These are phyloP conservation scores for Albophoma yamanashiensis DNA, from an alignment of 2,329 filamentous ascomycete genomes.

Conservation along the genomic window DNA sequence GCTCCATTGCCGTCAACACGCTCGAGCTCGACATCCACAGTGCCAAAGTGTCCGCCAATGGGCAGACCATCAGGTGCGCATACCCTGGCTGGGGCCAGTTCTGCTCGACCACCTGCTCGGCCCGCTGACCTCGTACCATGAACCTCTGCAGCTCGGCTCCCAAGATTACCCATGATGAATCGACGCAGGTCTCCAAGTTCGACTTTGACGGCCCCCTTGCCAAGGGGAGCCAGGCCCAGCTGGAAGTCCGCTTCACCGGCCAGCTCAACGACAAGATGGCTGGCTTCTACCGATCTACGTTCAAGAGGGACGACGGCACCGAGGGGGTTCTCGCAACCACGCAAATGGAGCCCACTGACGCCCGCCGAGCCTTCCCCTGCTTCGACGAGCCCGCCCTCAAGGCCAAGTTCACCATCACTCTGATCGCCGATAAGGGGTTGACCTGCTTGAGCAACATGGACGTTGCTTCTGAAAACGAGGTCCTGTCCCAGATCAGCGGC, in stretches of 20 bases:
- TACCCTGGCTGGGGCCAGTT: background rate
- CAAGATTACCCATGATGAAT: constrained; percentile 61
- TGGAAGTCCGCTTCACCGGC: constrained; percentile 54
- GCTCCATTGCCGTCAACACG: constrained; percentile 77
- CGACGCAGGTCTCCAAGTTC: constrained; percentile 73
- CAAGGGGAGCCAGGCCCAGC: constrained; percentile 66
- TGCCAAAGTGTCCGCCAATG: constrained; percentile 32
- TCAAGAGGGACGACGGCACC: constrained; percentile 70
- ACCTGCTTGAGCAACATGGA: constrained; percentile 98
- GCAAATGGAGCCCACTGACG: constrained; percentile 96
- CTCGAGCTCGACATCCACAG: constrained; percentile 77
- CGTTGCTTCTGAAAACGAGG: constrained; percentile 66
- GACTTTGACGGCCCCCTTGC: constrained; percentile 63
- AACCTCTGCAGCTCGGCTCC: constrained; percentile 10
- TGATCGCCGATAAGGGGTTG: constrained; percentile 81
- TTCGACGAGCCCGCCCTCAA: constrained; percentile 95
- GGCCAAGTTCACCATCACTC: constrained; percentile 81
- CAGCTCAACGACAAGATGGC: constrained; percentile 90
- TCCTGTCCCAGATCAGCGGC: constrained; percentile 23
- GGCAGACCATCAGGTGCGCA: constrained; percentile 35
- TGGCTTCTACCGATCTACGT: constrained; percentile 92
- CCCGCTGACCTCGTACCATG: constrained; percentile 1
- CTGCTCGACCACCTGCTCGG: background rate
- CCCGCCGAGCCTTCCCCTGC: constrained; percentile 84
- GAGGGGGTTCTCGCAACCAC: constrained; percentile 78